phyloP scores from a whole-genome alignment of 768 basidiomycete genomes.

The Lactarius hengduanensis region DNA sequence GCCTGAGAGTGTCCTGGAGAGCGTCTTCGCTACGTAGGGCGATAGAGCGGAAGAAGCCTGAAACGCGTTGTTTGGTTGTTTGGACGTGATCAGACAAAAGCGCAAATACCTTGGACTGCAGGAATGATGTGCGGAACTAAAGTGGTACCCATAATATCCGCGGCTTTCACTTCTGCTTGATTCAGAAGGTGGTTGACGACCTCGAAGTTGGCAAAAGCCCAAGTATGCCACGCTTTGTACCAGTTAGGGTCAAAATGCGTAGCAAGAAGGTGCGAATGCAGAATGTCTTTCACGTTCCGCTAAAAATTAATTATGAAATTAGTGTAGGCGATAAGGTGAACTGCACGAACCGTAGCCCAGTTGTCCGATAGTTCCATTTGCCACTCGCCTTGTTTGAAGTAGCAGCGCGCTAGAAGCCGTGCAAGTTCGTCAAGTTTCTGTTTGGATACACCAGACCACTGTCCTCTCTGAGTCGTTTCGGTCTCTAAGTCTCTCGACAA shows the following conservation, averaged over 20 bases:
- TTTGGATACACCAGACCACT: constrained; percentile 53
- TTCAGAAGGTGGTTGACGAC: constrained; percentile 81
- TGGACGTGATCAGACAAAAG: not conserved
- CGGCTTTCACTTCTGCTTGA: constrained; percentile 52
- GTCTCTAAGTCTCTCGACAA: constrained; percentile 72
- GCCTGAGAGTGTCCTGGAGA: constrained; percentile 88
- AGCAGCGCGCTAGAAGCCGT: constrained; percentile 91
- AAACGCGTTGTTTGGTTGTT: constrained; percentile 23
- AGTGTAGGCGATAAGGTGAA: not conserved
- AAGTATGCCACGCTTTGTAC: constrained; percentile 99
- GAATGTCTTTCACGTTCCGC: constrained; percentile 78
- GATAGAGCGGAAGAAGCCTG: constrained; percentile 95
- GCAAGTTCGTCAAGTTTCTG: constrained; percentile 69
- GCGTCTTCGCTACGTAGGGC: constrained; percentile 86
- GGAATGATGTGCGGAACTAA: constrained; percentile 86
- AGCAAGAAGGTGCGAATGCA: constrained; percentile 80
- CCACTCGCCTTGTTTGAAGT: constrained; percentile 97
- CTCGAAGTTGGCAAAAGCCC: constrained; percentile 96
- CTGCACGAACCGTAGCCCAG: constrained; percentile 66
- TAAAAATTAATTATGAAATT: constrained; percentile 39
- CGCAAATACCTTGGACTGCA: constrained; percentile 73
- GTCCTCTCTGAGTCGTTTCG: constrained; percentile 48
- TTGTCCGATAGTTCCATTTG: constrained; percentile 76
- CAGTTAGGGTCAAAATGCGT: constrained; percentile 92
- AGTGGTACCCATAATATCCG: constrained; percentile 57